phyloP scores from a whole-genome alignment of 371 early-diverging fungal species.

The Neoconidiobolus thromboides region DNA sequence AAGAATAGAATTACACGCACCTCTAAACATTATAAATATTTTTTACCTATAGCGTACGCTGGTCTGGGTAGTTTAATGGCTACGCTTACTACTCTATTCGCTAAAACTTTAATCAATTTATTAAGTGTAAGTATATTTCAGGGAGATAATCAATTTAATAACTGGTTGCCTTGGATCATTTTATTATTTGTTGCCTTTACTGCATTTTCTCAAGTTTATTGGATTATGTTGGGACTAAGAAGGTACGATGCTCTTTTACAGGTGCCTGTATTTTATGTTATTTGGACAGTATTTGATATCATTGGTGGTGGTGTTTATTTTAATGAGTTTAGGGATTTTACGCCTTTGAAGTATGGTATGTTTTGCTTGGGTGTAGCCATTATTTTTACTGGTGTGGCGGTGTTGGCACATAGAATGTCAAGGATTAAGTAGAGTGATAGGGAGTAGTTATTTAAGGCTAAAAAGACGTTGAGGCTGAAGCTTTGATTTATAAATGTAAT shows the following conservation, averaged over 20 bases:
- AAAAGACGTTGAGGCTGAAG: no score
- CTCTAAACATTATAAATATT: constrained; percentile 17
- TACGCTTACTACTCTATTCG: constrained; percentile 62
- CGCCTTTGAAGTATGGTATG: constrained; percentile 33
- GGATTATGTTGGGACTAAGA: constrained; percentile 61
- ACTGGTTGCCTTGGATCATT: constrained; percentile 46
- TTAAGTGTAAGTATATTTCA: constrained; percentile 31
- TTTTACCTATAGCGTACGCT: constrained; percentile 42
- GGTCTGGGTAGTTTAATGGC: constrained; percentile 59
- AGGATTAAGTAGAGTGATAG: no score
- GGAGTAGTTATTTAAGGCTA: no score
- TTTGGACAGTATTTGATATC: constrained; percentile 55
- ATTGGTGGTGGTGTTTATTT: constrained; percentile 64
- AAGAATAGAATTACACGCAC: constrained; percentile 6
- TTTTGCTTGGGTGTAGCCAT: constrained; percentile 45
- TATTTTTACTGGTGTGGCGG: constrained; percentile 54
- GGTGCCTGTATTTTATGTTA: constrained; percentile 67
- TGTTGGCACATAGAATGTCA: constrained; percentile 16
- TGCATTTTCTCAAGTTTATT: constrained; percentile 62
- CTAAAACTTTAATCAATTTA: constrained; percentile 63
- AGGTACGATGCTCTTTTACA: constrained; percentile 72
- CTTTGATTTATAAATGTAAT: no score
- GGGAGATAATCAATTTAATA: constrained; percentile 53
- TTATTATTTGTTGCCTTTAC: constrained; percentile 45
- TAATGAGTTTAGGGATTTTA: constrained; percentile 52